Evolutionary conservation across 352 stramenopile genomes (phyloP).

Genomic region (Phytopythium ostracodes): DNA sequence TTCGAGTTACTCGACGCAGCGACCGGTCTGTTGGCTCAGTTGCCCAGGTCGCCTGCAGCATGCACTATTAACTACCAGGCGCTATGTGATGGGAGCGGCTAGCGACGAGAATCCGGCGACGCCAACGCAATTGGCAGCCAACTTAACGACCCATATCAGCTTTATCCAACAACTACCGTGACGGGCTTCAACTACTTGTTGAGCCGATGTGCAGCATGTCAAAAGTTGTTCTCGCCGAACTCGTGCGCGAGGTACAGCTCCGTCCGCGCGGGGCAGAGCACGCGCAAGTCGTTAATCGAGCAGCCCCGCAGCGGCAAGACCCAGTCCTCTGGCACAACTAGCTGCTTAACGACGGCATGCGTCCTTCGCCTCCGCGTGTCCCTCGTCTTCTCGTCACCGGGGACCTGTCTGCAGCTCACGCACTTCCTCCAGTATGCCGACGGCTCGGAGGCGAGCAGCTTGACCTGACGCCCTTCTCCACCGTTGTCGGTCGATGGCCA

Average conservation of each 20-base stretch:
- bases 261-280: conserved; percentile 41
- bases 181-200: too few species aligned
- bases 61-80: too few species aligned
- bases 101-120: too few species aligned
- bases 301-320: conserved; percentile 45
- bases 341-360: conserved; percentile 19
- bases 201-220: neutral
- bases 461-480: conserved; percentile 12
- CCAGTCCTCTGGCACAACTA: conserved; percentile 45
- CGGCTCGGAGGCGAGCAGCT: conserved; percentile 29
- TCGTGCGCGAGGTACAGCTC: conserved; percentile 43
- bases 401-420: conserved; percentile 24
- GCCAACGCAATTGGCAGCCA: too few species aligned
- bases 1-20: too few species aligned
- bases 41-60: too few species aligned
- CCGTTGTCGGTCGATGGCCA: conserved; percentile 19
- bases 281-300: conserved; percentile 33
- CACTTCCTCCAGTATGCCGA: conserved; percentile 33
- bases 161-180: too few species aligned
- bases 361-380: conserved; percentile 3
- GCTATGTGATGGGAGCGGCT: too few species aligned
- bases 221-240: conserved; percentile 34
- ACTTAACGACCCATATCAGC: too few species aligned
- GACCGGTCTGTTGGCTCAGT: too few species aligned
- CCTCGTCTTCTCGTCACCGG: conserved; percentile 13